Base-by-base conservation (phyloP, 352 stramenopile genomes). In the Pythium chondricola region DNA sequence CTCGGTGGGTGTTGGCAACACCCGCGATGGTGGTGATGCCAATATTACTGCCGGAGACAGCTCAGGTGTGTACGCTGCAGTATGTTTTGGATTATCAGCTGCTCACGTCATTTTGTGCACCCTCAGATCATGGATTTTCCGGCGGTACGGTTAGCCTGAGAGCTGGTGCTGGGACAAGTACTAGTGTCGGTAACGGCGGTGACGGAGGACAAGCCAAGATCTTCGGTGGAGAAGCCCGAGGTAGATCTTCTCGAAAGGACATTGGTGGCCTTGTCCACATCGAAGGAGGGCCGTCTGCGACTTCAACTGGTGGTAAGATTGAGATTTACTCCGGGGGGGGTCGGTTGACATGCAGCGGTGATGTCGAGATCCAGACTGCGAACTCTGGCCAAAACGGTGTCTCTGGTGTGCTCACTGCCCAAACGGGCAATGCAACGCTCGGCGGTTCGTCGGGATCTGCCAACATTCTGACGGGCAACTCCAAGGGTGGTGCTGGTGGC, bases 381-480 rank as follows among this genome's bases (percentile, higher is more conserved):
- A 81, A 87, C 43, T 82, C 80, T 39, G 89, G 85, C 25, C 56
- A 51, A n/a, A 76, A 74, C 55, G 88, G 87, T 37, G 82, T 88
- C 1, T 94, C 81, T 43, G 89, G 89, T 35, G 68, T 76, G 9
- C 50, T 97, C 36, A 56, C 49, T 17, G 2, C 97, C 38, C 66
- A 58, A 33, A 95, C 78, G 26, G 87, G 88, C 27, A 83, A 78
- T 22, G 75, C 84, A 21, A 76, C 74, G 9, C 18, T 6, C 4
- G 45, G 36, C 25, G 50, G 81, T 24, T 57, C 57, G 6, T 96
- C 81, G 49, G 92, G 92, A 8, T 81, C 69, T 27, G 49, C 95
- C 21, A 57, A 65, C 38, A 20, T 97, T 10, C 48, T 62, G 18
- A 96, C 92, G 17, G 93, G 93, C 16, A 74, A 70, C 25, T 67